phyloP scores from a whole-genome alignment of 2,329 filamentous ascomycete species.

The Amauroascus niger region DNA sequence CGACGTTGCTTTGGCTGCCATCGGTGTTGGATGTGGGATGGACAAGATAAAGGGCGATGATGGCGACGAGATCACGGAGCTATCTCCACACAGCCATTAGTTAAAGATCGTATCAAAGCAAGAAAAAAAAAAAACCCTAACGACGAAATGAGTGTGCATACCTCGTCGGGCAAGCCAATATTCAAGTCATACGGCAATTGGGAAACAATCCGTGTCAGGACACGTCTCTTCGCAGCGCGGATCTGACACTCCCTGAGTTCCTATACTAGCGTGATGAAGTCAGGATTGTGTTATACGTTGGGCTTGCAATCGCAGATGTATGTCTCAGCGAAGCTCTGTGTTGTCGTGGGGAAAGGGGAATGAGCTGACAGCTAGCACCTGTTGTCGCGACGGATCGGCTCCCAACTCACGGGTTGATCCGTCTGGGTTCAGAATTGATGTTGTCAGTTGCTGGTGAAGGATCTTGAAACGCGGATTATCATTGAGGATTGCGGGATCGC shows the following conservation, averaged over 20 bases:
- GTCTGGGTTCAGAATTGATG: constrained; percentile 32
- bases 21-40: constrained; percentile 22
- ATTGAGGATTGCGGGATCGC: constrained; percentile 31
- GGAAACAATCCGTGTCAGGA: constrained; percentile 26
- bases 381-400: constrained; percentile 25
- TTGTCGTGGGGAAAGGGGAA: not conserved
- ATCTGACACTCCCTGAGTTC: constrained; percentile 30
- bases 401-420: constrained; percentile 31
- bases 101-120: not conserved
- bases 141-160: constrained; percentile 15
- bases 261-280: constrained; percentile 18
- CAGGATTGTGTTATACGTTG: not conserved
- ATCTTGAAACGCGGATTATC: constrained; percentile 37
- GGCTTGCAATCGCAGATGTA: no score
- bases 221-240: constrained; percentile 27
- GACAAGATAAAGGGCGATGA: constrained; percentile 33
- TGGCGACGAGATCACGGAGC: constrained; percentile 29
- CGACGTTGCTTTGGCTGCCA: constrained; percentile 11
- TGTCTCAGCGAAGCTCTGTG: not conserved
- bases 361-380: constrained; percentile 28
- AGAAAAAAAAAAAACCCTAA: not conserved
- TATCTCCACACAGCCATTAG: constrained; percentile 15
- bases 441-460: constrained; percentile 34
- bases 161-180: constrained; percentile 29
- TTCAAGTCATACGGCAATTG: constrained; percentile 28